Evolutionary conservation across 2,329 filamentous ascomycete species (phyloP).

Genomic region (Ophiostoma fasciatum): DNA sequence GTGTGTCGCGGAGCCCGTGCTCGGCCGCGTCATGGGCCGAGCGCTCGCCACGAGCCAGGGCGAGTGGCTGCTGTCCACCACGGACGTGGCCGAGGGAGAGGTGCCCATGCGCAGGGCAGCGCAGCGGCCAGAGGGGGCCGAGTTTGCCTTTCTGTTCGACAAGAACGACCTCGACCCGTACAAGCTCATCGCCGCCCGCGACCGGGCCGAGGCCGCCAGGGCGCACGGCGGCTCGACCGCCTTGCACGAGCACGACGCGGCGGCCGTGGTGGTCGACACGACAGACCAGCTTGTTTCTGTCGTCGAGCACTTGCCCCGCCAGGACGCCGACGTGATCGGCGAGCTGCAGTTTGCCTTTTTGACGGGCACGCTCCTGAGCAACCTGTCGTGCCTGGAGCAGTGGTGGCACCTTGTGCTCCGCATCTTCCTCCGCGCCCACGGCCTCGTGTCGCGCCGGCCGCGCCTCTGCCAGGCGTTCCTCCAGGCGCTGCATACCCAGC

Average conservation of each 20-base stretch:
- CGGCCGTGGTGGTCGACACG: too few species aligned
- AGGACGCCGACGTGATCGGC: slow-evolving; percentile 41
- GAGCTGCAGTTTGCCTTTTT: slow-evolving; percentile 48
- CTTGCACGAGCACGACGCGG: too few species aligned
- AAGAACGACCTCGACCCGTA: slow-evolving; percentile 28
- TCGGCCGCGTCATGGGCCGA: slow-evolving; percentile 31
- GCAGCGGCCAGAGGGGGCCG: slow-evolving; percentile 16
- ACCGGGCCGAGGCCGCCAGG: too few species aligned
- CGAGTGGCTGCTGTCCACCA: slow-evolving; percentile 39
- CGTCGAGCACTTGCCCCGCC: too few species aligned
- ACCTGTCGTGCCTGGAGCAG: slow-evolving; percentile 44
- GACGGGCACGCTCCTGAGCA: slow-evolving; percentile 41
- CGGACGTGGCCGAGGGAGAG: slow-evolving; percentile 34
- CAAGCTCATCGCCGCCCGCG: slow-evolving; percentile 13
- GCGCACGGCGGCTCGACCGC: too few species aligned
- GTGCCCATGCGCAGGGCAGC: slow-evolving; percentile 23
- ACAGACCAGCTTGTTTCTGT: too few species aligned
- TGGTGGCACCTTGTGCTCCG: slow-evolving; percentile 43
- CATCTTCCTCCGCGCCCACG: slow-evolving; percentile 35
- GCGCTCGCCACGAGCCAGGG: slow-evolving; percentile 15
- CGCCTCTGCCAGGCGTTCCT: slow-evolving; percentile 31
- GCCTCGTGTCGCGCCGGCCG: slow-evolving; percentile 28
- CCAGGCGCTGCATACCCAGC: slow-evolving; percentile 36
- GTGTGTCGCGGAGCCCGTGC: slow-evolving; percentile 28
- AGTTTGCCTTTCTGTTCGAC: slow-evolving; percentile 34